Evolutionary conservation across 2,329 filamentous ascomycete genomes (phyloP).

Genomic region (Helicocarpus griseus): DNA sequence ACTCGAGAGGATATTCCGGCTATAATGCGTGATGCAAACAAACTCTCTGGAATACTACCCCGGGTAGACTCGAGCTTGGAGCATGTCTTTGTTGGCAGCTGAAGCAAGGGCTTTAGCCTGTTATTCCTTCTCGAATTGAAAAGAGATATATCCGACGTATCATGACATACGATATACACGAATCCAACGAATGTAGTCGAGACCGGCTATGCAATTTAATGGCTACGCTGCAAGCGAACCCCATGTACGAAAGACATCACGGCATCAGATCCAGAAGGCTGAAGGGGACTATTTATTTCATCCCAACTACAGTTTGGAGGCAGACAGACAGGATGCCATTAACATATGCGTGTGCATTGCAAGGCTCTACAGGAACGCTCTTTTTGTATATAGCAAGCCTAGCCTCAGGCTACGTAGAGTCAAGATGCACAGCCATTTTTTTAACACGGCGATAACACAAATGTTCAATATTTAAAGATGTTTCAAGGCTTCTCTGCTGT

Average conservation of each 20-base stretch:
- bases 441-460: no score
- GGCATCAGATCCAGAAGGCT: not conserved
- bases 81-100: constrained; percentile 8
- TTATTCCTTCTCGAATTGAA: not conserved
- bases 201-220: not conserved
- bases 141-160: not conserved
- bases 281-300: not conserved
- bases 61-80: constrained; percentile 62
- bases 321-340: not conserved
- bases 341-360: not conserved
- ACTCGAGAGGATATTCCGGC: constrained; percentile 64
- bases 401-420: not conserved
- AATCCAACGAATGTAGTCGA: not conserved
- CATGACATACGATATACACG: not conserved
- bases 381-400: not conserved
- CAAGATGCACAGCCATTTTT: not conserved
- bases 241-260: not conserved
- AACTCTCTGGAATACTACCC: constrained; percentile 58
- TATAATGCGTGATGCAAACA: constrained; percentile 69
- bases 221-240: not conserved
- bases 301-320: not conserved
- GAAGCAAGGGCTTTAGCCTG: not conserved
- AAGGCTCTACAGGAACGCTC: not conserved
- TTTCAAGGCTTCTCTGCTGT: no score
- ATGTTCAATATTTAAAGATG: no score